Conservation (phyloP, 805 yeast species). For the Teunomyces stri region DNA sequence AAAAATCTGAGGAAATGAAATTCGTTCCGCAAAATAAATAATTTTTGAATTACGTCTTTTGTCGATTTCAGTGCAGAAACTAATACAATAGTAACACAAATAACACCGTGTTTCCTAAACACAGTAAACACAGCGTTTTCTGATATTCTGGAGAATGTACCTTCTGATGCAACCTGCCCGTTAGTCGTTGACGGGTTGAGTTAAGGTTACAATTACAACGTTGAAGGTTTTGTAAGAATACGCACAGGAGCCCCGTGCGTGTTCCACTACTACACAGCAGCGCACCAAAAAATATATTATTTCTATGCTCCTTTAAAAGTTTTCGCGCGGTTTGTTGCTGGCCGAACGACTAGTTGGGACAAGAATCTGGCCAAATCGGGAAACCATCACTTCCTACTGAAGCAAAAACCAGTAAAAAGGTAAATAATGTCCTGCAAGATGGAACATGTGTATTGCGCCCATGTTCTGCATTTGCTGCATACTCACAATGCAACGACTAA, state of each 20-base stretch:
- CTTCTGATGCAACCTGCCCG: too few species aligned
- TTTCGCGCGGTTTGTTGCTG: background rate
- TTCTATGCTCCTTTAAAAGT: background rate
- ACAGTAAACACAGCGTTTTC: too few species aligned
- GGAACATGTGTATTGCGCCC: background rate
- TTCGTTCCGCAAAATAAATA: background rate
- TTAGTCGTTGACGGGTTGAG: background rate
- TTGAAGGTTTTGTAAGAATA: background rate
- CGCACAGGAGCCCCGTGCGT: too few species aligned
- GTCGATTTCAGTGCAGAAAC: too few species aligned
- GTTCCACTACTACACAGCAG: background rate
- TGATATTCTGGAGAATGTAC: too few species aligned
- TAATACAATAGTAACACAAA: too few species aligned
- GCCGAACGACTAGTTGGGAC: background rate
- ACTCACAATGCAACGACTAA: background rate
- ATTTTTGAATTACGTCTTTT: background rate
- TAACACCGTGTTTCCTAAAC: too few species aligned
- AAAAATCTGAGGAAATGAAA: background rate
- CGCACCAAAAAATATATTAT: background rate
- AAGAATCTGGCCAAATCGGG: background rate
- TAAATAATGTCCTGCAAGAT: background rate
- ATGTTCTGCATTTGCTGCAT: background rate
- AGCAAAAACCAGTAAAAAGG: background rate
- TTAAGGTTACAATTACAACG: background rate
- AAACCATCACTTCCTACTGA: background rate